A percentile compares a stretch with the other conserved stretches of the same genome.
These are phyloP conservation scores for Theileria equi DNA, from an alignment of 169 alveolate species.

Conservation along the genomic window DNA sequence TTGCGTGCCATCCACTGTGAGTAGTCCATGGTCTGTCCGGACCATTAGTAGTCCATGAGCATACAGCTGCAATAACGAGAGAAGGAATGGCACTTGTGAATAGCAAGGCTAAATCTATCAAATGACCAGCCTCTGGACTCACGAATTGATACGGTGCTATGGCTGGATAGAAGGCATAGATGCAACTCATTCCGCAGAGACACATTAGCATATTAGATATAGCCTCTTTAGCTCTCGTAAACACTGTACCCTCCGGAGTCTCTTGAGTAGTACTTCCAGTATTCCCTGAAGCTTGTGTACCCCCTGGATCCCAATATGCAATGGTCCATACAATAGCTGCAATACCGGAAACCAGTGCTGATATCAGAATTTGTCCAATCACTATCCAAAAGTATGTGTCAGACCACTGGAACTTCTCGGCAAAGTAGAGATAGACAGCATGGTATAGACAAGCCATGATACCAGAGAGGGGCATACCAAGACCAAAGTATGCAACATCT, in stretches of 20 bases:
- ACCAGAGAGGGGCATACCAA: slow-evolving; percentile 22
- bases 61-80: background rate
- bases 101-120: background rate
- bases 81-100: slow-evolving; percentile 7
- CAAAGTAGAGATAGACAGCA: background rate
- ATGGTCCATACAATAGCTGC: slow-evolving; percentile 23
- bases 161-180: slow-evolving; percentile 10
- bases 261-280: background rate
- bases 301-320: background rate
- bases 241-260: no score
- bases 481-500: slow-evolving; percentile 15
- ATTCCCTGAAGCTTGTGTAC: background rate
- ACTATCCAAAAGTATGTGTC: slow-evolving; percentile 15
- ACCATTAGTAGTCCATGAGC: background rate
- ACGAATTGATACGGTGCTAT: slow-evolving; percentile 10
- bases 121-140: slow-evolving; percentile 5
- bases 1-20: background rate
- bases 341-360: slow-evolving; percentile 11
- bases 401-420: background rate
- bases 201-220: slow-evolving; percentile 7
- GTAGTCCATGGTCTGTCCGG: background rate
- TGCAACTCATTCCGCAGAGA: slow-evolving; percentile 3
- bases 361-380: slow-evolving; percentile 1
- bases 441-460: slow-evolving; percentile 16
- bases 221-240: no score